These are phyloP conservation scores for Phaeophleospora eucalypticola DNA, from an alignment of 2,329 filamentous ascomycete species.

Conservation along the genomic window DNA sequence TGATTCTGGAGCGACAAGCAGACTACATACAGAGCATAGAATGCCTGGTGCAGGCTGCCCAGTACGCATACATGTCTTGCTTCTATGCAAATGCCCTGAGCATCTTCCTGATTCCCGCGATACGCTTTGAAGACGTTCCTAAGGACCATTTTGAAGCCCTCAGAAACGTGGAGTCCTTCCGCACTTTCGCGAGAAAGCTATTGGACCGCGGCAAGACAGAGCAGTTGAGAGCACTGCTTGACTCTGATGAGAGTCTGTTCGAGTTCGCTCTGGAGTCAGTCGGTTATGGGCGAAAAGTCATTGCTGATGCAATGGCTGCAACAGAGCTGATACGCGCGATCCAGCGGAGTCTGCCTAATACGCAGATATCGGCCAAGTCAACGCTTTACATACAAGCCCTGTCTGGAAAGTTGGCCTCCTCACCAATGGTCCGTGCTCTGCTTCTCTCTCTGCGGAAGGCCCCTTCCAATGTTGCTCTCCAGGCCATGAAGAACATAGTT, in stretches of 20 bases:
- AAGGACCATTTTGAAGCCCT: slow-evolving; percentile 63
- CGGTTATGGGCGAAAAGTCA: slow-evolving; percentile 37
- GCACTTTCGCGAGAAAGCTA: slow-evolving; percentile 32
- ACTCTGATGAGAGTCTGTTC: slow-evolving; percentile 57
- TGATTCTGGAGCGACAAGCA: slow-evolving; percentile 66
- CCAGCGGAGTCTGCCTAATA: slow-evolving; percentile 37
- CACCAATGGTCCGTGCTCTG: slow-evolving; percentile 51
- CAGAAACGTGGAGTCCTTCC: slow-evolving; percentile 67
- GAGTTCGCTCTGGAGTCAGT: slow-evolving; percentile 38
- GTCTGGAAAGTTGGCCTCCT: slow-evolving; percentile 51
- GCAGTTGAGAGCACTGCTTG: slow-evolving; percentile 51
- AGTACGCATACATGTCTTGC: slow-evolving; percentile 83
- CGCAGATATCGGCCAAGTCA: slow-evolving; percentile 36
- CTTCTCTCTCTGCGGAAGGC: slow-evolving; percentile 59
- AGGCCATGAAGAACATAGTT: slow-evolving; percentile 34
- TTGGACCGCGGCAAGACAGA: slow-evolving; percentile 27
- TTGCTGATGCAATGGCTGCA: slow-evolving; percentile 39
- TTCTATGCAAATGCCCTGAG: slow-evolving; percentile 76
- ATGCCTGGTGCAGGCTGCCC: slow-evolving; percentile 55
- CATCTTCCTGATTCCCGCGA: slow-evolving; percentile 50
- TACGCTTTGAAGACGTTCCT: slow-evolving; percentile 44
- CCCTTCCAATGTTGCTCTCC: slow-evolving; percentile 50
- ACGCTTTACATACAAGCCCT: slow-evolving; percentile 60
- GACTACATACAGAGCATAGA: slow-evolving; percentile 75
- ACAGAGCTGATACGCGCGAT: slow-evolving; percentile 34